These are phyloP conservation scores for Crepidotus variabilis DNA, from an alignment of 768 basidiomycete genomes.

Conservation along the genomic window DNA sequence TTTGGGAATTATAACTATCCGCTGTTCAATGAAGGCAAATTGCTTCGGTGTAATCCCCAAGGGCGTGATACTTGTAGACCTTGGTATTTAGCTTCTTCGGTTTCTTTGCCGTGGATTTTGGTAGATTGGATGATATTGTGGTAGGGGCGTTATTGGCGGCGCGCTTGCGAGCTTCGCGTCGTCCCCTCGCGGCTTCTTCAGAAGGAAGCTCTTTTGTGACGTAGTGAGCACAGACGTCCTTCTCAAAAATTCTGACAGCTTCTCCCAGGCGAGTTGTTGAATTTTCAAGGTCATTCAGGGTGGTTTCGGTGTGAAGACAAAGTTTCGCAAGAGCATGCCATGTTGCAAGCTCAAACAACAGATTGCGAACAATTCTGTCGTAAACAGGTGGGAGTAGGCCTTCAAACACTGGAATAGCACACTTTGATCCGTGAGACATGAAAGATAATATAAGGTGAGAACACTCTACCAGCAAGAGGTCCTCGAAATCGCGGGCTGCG, in stretches of 20 bases:
- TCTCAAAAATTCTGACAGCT: too few species aligned
- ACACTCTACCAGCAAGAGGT: constrained; percentile 28
- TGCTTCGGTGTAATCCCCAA: constrained; percentile 6
- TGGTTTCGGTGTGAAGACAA: constrained; percentile 32
- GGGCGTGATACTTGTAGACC: too few species aligned
- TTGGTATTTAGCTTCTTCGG: too few species aligned
- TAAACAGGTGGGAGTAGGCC: constrained; percentile 24
- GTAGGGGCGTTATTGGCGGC: too few species aligned
- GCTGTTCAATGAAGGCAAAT: constrained; percentile 9
- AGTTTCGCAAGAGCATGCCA: constrained; percentile 30
- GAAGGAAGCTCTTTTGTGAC: too few species aligned
- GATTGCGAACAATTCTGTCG: constrained; percentile 16
- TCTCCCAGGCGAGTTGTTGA: too few species aligned
- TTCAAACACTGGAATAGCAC: constrained; percentile 34
- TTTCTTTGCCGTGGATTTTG: too few species aligned
- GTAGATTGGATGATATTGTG: too few species aligned
- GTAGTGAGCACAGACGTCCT: too few species aligned
- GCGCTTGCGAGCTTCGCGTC: too few species aligned
- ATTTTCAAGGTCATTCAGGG: too few species aligned
- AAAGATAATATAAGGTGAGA: not conserved
- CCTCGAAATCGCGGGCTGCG: constrained; percentile 31
- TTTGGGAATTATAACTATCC: constrained; percentile 13
- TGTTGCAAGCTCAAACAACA: constrained; percentile 23
- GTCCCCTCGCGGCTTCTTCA: too few species aligned
- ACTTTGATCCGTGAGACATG: constrained; percentile 15